Conservation (phyloP, 129 eudicot species). For the Chrysanthemum makinoi region DNA sequence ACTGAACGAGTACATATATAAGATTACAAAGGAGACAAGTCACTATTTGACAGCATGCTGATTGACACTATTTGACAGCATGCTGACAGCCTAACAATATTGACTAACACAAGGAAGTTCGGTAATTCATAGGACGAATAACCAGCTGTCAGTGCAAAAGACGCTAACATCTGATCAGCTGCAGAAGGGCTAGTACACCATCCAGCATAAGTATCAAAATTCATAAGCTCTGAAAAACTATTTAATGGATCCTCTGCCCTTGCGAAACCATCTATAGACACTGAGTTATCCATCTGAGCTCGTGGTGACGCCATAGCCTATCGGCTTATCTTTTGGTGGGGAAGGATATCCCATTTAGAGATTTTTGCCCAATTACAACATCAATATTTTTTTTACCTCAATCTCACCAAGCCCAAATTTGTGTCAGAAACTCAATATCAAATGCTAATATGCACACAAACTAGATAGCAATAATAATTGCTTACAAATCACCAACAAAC, state of each 20-base stretch:
- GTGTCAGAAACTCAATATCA: background rate
- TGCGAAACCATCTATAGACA: constrained; percentile 12
- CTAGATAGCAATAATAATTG: too few relatives aligned
- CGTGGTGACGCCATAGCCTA: constrained; percentile 37
- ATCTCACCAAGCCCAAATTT: background rate
- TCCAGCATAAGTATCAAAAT: constrained; percentile 68
- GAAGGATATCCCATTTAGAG: constrained; percentile 61
- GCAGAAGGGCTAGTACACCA: constrained; percentile 79
- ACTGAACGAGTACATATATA: too few relatives aligned
- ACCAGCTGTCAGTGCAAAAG: constrained; percentile 39
- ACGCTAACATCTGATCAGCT: constrained; percentile 63
- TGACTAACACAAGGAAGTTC: too few relatives aligned
- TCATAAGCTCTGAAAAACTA: constrained; percentile 51
- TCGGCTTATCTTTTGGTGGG: constrained; percentile 42
- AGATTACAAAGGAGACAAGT: too few relatives aligned
- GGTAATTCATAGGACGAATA: constrained; percentile 42
- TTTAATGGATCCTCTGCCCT: constrained; percentile 33
- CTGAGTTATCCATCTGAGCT: constrained; percentile 35
- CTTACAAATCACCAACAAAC: too few relatives aligned
- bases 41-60: too few relatives aligned
- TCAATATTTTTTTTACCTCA: background rate
- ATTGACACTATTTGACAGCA: too few relatives aligned
- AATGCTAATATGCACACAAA: too few relatives aligned
- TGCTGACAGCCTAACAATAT: too few relatives aligned
- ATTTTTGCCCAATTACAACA: background rate